Conservation (phyloP, 495 filamentous ascomycete species). For the Neurospora cerealis region DNA sequence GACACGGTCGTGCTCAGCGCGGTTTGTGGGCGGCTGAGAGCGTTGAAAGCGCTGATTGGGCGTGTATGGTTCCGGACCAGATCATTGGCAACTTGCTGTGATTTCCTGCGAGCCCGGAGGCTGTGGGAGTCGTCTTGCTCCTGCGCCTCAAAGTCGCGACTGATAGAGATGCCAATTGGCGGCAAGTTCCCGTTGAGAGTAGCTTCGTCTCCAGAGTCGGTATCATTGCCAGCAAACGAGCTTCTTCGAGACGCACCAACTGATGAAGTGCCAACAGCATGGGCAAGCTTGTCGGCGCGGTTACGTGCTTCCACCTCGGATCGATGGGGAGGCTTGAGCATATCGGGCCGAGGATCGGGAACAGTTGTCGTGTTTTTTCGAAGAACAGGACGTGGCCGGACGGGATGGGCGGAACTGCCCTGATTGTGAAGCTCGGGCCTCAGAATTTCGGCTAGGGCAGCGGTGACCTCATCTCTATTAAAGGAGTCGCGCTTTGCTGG, state of each 20-base stretch:
- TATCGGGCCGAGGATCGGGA: conserved; percentile 1
- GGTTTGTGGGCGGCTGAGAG: not conserved
- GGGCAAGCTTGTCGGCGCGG: conserved; percentile 25
- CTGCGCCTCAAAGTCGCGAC: conserved; percentile 6
- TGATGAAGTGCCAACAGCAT: conserved; percentile 23
- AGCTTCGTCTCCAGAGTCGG: conserved; percentile 1
- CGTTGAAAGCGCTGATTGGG: conserved; percentile 8
- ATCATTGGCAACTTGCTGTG: conserved; percentile 14
- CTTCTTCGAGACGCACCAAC: conserved; percentile 20
- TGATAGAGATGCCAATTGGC: not conserved
- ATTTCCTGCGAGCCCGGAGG: conserved; percentile 7
- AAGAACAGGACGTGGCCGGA: conserved; percentile 19
- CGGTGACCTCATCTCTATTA: conserved; percentile 15
- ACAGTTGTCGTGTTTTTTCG: conserved; percentile 9
- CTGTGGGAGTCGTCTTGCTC: not conserved
- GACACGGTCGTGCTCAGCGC: not conserved
- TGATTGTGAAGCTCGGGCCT: conserved; percentile 4
- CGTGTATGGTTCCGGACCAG: conserved; percentile 16
- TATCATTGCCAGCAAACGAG: conserved; percentile 15
- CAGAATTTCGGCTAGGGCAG: conserved; percentile 16
- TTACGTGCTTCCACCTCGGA: conserved; percentile 23
- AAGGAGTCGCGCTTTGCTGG: conserved; percentile 13
- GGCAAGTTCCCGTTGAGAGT: not conserved
- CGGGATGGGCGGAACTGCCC: conserved; percentile 6
- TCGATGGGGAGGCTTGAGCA: conserved; percentile 2